Conservation (phyloP, 1,284 basidiomycete species). For the Trichosporon asahii region DNA sequence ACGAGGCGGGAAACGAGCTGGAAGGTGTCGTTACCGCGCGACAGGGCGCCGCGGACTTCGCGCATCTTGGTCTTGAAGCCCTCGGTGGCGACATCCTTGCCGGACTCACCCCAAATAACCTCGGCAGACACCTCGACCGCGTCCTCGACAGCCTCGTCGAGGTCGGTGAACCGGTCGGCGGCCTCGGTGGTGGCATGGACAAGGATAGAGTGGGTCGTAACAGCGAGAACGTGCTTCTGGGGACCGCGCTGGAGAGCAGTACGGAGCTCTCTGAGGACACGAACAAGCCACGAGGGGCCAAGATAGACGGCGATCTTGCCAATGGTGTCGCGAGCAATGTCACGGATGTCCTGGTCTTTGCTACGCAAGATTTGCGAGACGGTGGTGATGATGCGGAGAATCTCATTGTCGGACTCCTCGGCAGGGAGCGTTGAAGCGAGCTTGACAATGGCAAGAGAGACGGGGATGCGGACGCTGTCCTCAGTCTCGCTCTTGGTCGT, state of each 20-base stretch:
- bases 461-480: constrained; percentile 78
- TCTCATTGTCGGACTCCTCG: constrained; percentile 66
- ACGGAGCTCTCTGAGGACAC: constrained; percentile 75
- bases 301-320: constrained; percentile 74
- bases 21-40: constrained; percentile 80
- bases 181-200: constrained; percentile 64
- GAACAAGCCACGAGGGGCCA: constrained; percentile 69
- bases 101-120: constrained; percentile 91
- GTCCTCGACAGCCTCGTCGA: constrained; percentile 76
- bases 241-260: constrained; percentile 83
- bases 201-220: constrained; percentile 76
- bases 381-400: constrained; percentile 74
- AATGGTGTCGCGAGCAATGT: constrained; percentile 78
- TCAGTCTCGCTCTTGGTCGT: constrained; percentile 74
- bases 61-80: constrained; percentile 93
- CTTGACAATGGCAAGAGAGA: constrained; percentile 81
- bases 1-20: constrained; percentile 72
- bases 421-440: constrained; percentile 78
- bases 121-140: constrained; percentile 80
- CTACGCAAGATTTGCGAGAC: constrained; percentile 85
- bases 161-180: constrained; percentile 60
- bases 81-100: constrained; percentile 81
- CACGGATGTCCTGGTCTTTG: constrained; percentile 89
- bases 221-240: constrained; percentile 88
- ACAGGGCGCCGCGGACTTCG: constrained; percentile 75